Conservation (phyloP, 768 basidiomycete species). For the Hirschioporus abietinus region DNA sequence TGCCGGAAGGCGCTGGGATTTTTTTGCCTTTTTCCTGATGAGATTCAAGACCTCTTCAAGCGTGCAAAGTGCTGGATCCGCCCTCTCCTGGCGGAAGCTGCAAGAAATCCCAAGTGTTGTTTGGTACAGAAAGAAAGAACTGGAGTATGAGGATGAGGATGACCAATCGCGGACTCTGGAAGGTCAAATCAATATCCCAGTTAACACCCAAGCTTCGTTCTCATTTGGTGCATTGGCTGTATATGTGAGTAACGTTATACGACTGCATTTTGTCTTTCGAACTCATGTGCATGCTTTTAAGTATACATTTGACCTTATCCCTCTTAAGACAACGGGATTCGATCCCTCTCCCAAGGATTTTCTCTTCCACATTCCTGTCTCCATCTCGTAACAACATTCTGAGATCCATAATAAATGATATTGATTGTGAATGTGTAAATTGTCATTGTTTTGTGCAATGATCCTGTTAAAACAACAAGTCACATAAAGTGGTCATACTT, state of each 20-base stretch:
- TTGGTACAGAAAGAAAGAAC: background rate
- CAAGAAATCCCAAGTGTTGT: background rate
- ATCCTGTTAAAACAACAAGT: no score
- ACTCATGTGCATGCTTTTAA: background rate
- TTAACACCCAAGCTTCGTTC: background rate
- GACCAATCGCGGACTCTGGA: background rate
- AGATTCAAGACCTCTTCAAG: background rate
- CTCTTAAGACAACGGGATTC: background rate
- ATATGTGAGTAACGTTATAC: background rate
- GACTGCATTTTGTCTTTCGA: background rate
- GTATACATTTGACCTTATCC: background rate
- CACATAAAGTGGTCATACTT: no score
- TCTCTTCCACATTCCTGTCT: background rate
- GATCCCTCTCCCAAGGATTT: background rate
- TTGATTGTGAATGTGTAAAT: background rate
- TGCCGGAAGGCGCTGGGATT: no score
- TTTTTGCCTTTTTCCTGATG: no score
- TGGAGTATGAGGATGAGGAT: background rate
- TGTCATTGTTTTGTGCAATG: no score
- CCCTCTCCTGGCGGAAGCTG: background rate
- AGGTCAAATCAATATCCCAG: background rate
- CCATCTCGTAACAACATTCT: background rate
- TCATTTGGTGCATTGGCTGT: background rate
- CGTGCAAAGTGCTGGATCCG: background rate
- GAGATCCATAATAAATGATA: background rate